These are phyloP conservation scores for Thielaviopsis musarum DNA, from an alignment of 2,329 filamentous ascomycete species.

Conservation along the genomic window DNA sequence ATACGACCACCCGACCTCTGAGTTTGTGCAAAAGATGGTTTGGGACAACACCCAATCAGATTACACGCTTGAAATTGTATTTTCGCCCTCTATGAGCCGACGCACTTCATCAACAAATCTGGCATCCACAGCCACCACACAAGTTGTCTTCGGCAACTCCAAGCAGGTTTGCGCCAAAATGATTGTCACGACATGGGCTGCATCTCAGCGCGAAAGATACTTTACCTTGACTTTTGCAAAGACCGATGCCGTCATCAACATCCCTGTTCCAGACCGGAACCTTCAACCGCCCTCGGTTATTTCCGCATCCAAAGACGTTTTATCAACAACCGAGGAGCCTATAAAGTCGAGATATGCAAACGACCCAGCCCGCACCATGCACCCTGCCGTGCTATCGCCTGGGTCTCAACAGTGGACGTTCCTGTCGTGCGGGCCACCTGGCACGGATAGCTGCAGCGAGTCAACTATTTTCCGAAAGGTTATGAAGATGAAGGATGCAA, in stretches of 20 bases:
- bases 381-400: constrained; percentile 28
- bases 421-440: constrained; percentile 45
- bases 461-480: constrained; percentile 58
- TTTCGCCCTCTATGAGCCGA: constrained; percentile 1
- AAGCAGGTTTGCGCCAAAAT: constrained; percentile 46
- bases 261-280: not conserved
- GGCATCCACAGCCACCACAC: not conserved
- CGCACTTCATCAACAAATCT: not conserved
- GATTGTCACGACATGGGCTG: constrained; percentile 59
- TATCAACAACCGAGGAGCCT: not conserved
- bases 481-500: constrained; percentile 57
- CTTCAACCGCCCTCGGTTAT: not conserved
- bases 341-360: not conserved
- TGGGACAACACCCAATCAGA: constrained; percentile 6
- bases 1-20: not conserved
- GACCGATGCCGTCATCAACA: constrained; percentile 23
- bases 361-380: constrained; percentile 15
- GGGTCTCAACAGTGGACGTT: not conserved
- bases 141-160: constrained; percentile 15
- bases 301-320: constrained; percentile 23
- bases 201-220: constrained; percentile 49
- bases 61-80: constrained; percentile 7
- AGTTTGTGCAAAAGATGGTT: not conserved
- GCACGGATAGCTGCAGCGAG: constrained; percentile 34
- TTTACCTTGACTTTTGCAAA: constrained; percentile 63